Percentiles rank a stretch among this genome's conserved stretches.
Conservation (phyloP, 1,284 basidiomycete species). For the Sphaerobolus stellatus region DNA sequence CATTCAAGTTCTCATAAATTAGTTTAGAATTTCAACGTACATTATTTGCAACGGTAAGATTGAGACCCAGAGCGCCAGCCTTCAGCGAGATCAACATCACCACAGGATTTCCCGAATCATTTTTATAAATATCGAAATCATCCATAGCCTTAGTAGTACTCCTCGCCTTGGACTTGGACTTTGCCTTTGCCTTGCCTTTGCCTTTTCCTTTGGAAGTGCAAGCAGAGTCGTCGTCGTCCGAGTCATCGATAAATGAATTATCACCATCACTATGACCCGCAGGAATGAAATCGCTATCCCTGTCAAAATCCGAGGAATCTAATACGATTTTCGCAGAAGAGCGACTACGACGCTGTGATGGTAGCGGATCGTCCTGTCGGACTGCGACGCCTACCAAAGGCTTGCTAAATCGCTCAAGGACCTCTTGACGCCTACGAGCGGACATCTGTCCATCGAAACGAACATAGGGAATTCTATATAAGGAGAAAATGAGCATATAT, state of each 20-base stretch:
- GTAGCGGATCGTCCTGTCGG: neutral
- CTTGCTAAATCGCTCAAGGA: constrained; percentile 69
- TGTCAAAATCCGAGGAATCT: constrained; percentile 32
- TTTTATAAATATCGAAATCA: constrained; percentile 20
- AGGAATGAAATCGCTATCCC: constrained; percentile 28
- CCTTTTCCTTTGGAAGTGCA: constrained; percentile 25
- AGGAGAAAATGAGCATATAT: constrained; percentile 19
- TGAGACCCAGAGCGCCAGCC: constrained; percentile 79
- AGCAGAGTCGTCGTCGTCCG: constrained; percentile 34
- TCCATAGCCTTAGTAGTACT: constrained; percentile 35
- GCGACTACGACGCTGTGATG: constrained; percentile 22
- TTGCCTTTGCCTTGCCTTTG: constrained; percentile 36
- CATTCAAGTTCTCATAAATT: too few relatives aligned
- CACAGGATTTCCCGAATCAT: constrained; percentile 52
- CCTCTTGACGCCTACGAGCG: constrained; percentile 72
- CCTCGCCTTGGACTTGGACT: constrained; percentile 35
- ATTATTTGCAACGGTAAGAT: constrained; percentile 87
- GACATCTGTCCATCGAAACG: constrained; percentile 85
- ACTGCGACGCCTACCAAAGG: constrained; percentile 47
- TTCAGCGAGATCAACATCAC: constrained; percentile 90
- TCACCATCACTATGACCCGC: constrained; percentile 29
- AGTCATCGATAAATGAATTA: constrained; percentile 43
- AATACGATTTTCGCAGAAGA: constrained; percentile 17
- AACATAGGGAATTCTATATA: constrained; percentile 64
- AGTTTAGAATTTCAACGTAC: too few relatives aligned